Percentiles rank a stretch among this genome's conserved stretches.
Evolutionary conservation across 345 rosid species (phyloP).

Genomic region (Ceriops decandra): DNA sequence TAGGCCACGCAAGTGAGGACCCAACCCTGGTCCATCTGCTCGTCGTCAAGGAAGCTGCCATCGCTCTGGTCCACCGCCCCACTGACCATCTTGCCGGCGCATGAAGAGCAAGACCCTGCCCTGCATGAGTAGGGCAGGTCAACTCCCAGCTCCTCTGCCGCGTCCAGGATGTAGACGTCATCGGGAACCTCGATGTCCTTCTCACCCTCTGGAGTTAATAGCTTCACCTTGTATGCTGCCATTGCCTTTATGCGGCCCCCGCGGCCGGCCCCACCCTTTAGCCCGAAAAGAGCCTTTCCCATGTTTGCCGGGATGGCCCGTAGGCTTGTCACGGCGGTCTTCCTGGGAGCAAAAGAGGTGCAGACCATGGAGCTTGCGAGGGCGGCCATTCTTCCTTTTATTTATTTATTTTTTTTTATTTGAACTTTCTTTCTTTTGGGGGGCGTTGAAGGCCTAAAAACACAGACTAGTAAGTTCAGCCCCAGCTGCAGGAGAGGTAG

Average conservation of each 20-base stretch:
- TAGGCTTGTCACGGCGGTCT: conserved; percentile 35
- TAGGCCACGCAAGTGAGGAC: conserved; percentile 84
- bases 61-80: conserved; percentile 83
- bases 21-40: conserved; percentile 54
- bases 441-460: neutral
- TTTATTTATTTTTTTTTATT: neutral
- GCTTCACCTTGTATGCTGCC: conserved; percentile 74
- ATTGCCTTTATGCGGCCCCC: conserved; percentile 55
- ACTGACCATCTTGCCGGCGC: conserved; percentile 54
- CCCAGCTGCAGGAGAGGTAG: neutral
- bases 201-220: conserved; percentile 65
- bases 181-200: conserved; percentile 49
- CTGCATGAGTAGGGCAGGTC: conserved; percentile 96
- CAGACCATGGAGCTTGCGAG: conserved; percentile 59
- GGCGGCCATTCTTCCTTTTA: conserved; percentile 31
- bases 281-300: conserved; percentile 56
- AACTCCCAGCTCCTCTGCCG: conserved; percentile 61
- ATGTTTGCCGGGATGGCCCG: conserved; percentile 38
- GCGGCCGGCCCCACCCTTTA: conserved; percentile 33
- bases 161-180: conserved; percentile 65
- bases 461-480: too few relatives aligned
- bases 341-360: conserved; percentile 53
- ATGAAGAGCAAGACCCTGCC: conserved; percentile 89
- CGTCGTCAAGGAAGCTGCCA: conserved; percentile 78
- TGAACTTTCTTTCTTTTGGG: neutral